These are phyloP conservation scores for Chlamydomonas sp. DNA, from an alignment of 139 green algal species.

Conservation along the genomic window DNA sequence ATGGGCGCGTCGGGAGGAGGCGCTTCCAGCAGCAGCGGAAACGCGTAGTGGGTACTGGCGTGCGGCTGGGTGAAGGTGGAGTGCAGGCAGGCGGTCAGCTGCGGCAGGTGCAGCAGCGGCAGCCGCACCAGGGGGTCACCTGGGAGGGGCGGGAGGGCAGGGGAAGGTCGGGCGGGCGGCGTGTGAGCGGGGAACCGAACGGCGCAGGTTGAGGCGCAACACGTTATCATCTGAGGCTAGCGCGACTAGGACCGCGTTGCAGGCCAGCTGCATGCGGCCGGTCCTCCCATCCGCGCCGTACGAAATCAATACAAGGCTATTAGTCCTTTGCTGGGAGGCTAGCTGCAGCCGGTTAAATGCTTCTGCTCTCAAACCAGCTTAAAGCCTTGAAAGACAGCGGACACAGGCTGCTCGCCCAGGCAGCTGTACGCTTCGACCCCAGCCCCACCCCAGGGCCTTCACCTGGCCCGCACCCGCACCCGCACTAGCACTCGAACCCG, in stretches of 20 bases:
- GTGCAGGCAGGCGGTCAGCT: conserved; percentile 29
- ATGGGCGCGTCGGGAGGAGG: neutral
- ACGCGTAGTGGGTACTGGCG: conserved; percentile 67
- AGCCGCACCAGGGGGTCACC: conserved; percentile 59
- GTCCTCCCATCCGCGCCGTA: neutral
- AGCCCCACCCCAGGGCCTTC: too few species aligned
- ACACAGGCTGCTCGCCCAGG: too few species aligned
- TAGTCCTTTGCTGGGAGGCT: neutral
- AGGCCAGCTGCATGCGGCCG: neutral
- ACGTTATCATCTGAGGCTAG: neutral
- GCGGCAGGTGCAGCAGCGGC: conserved; percentile 51
- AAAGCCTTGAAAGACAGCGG: too few species aligned
- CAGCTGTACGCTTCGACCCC: too few species aligned
- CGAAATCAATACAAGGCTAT: neutral
- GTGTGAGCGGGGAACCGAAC: neutral
- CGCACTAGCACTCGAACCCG: neutral
- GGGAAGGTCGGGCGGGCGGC: too few species aligned
- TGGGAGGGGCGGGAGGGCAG: neutral
- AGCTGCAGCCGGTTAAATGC: too few species aligned
- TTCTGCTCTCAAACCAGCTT: too few species aligned
- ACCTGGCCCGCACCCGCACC: neutral
- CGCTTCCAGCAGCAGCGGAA: conserved; percentile 41
- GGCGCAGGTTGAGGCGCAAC: neutral
- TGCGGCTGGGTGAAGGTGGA: conserved; percentile 59
- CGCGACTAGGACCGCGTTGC: neutral